Base-by-base conservation (phyloP, 2,329 filamentous ascomycete species). In the Pseudogymnoascus verrucosus region DNA sequence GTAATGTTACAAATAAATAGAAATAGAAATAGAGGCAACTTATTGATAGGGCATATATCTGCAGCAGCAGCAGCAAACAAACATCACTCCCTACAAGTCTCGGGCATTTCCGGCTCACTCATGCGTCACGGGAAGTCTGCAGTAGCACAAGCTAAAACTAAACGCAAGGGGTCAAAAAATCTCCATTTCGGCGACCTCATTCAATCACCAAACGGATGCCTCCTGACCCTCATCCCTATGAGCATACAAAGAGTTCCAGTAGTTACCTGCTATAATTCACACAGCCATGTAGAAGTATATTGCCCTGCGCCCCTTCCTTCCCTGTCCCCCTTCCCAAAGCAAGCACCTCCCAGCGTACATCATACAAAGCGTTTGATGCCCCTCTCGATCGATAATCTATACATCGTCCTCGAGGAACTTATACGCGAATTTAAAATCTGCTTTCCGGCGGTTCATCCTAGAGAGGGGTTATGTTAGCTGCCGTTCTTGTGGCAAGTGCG, bases 391-490 rank as follows among this genome's bases (percentile, higher is more conserved):
- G 28, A 31, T 31, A 31, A 84, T 34, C 80, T 73, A 88, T 71
- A 96, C 84, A 77, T 97, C 93, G 74, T 98, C 93, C 77, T 98
- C 93, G 69, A 98, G 84, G 78, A 95, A 98, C 78, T 96, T 96
- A 82, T 98, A 98, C 65, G 91, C 89, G 78, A 98, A 98, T 78
- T 96, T 96, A 82, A 98, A 98, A 76, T 98, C 93, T 64, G 91
- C 93, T 81, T 98, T 97, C 75, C 93, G 83, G 69, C 93, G 90
- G 77, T 98, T 98, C 93, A 98, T 98, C 93, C 93, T 97, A 73
- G 40, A 54, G 67, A 36, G 42, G 59, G 28, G 64, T 64, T 62
- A 66, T 65, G 51, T 57, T 36, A 57, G 51, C 51, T 14, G 28
- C 28, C 28, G 51, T 57, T 21, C 8, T 57, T 8, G 28, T 34